These are phyloP conservation scores for Taxawa tesnikishii DNA, from an alignment of 2,329 filamentous ascomycete genomes.

Conservation along the genomic window DNA sequence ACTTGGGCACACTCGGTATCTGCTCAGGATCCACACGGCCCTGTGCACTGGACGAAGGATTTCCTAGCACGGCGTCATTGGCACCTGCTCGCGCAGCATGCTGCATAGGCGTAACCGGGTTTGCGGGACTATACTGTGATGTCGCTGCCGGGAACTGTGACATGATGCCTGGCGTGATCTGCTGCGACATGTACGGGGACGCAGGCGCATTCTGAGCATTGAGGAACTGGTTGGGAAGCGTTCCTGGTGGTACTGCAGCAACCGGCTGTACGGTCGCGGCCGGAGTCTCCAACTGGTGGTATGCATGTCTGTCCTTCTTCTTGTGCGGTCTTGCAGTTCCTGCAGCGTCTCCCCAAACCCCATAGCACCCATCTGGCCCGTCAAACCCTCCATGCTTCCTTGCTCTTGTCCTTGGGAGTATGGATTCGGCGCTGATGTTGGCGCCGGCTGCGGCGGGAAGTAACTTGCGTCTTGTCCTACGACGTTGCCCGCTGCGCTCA, in stretches of 20 bases:
- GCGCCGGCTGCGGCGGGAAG: constrained; percentile 24
- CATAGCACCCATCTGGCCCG: constrained; percentile 69
- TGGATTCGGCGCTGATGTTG: constrained; percentile 10
- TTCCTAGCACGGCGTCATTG: constrained; percentile 22
- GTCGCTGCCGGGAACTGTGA: constrained; percentile 52
- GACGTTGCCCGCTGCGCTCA: too few species aligned
- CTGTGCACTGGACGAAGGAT: constrained; percentile 47
- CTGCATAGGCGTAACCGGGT: constrained; percentile 22
- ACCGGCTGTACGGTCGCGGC: constrained; percentile 47
- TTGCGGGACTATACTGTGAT: constrained; percentile 35
- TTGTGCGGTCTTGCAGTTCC: constrained; percentile 45
- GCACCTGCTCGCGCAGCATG: constrained; percentile 19
- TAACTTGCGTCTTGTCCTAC: constrained; percentile 24
- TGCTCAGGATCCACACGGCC: constrained; percentile 79
- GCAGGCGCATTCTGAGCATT: constrained; percentile 24
- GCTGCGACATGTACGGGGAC: constrained; percentile 25
- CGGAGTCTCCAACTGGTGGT: constrained; percentile 71
- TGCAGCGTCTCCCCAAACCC: constrained; percentile 45
- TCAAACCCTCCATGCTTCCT: constrained; percentile 32
- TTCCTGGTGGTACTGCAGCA: constrained; percentile 52
- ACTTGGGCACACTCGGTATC: constrained; percentile 78
- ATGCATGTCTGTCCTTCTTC: constrained; percentile 92
- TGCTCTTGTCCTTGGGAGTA: constrained; percentile 12
- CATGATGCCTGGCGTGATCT: constrained; percentile 32
- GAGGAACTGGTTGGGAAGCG: constrained; percentile 45